Evolutionary conservation across 139 green algal species (phyloP), one percentile per base, ranked within the genome.

Genomic region (Chlamydomonas asymmetrica): DNA sequence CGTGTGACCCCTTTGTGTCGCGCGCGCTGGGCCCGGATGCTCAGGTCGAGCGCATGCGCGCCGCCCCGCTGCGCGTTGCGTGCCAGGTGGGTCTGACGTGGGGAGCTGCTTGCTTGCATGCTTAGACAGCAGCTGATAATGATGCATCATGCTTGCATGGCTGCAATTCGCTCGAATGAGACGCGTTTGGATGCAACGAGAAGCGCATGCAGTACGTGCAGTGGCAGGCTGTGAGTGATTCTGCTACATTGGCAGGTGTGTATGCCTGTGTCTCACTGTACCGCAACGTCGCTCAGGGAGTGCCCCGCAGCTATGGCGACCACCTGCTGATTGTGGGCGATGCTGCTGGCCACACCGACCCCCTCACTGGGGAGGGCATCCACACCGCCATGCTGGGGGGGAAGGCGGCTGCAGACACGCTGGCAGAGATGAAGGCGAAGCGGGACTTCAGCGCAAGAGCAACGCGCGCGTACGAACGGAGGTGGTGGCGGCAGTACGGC

Each of bases 381-480:
- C 92, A 97, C 88, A 97, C 92, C 7, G 92, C 92, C 74, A 96
- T 97, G 84, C 94, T 97, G 92, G 91, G 88, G 16, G 92, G 92
- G 75, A 94, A 94, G 81, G 89, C 87, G 25, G 90, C 89, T n/a
- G 92, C 91, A 31, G 79, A 92, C 74, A 91, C 89, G 18, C 67
- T 96, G 23, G 64, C 92, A 59, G 82, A 83, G 39, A 92, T 94
- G 83, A 75, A 81, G 29, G 16, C 69, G 20, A 89, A 88, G 23
- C 92, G 92, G 2, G 85, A 96, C 82, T 97, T 86, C 77, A 85
- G 67, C 74, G 73, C 66, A n/a, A 75, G 74, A 60, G 84, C 75
- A 63, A 91, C 82, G 2, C 62, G 64, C 23, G 43, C 75, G 40
- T 97, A 93, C 71, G 45, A 92, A 79, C 82, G 77, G n/a, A 73